phyloP scores from a whole-genome alignment of 345 rosid species.

The Eucalyptus cladocalyx region DNA sequence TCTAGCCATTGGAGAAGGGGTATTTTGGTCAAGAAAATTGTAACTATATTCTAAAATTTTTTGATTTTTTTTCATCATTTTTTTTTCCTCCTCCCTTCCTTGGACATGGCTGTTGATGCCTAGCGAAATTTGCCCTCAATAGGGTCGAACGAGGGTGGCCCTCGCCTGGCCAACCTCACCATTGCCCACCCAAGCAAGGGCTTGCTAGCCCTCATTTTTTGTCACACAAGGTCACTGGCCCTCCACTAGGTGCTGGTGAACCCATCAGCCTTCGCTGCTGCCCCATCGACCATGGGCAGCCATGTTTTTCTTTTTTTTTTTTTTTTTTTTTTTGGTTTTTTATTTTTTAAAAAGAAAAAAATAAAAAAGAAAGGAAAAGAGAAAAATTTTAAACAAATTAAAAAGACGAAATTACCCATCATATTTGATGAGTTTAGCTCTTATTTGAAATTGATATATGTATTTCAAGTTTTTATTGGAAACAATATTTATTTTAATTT shows the following conservation, averaged over 20 bases:
- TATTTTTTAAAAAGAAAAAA: too few relatives aligned
- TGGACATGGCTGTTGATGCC: rapidly evolving
- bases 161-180: rapidly evolving
- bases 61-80: too few relatives aligned
- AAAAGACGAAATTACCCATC: rapidly evolving
- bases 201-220: too few relatives aligned
- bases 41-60: rapidly evolving
- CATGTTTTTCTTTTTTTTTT: too few relatives aligned
- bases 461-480: too few relatives aligned
- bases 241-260: rapidly evolving
- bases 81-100: too few relatives aligned
- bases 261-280: rapidly evolving
- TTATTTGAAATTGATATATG: too few relatives aligned
- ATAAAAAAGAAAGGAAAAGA: rapidly evolving
- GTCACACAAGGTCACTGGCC: rapidly evolving
- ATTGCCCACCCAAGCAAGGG: rapidly evolving
- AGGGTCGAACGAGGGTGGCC: too few relatives aligned
- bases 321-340: too few relatives aligned
- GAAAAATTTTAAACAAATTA: rapidly evolving
- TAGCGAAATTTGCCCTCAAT: too few relatives aligned
- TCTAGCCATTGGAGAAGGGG: rapidly evolving
- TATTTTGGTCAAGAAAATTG: too few relatives aligned
- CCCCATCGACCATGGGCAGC: too few relatives aligned
- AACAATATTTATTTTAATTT: rapidly evolving
- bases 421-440: rapidly evolving